These are phyloP conservation scores for Dendrobium officinale DNA, from an alignment of 106 monocot species.

Conservation along the genomic window DNA sequence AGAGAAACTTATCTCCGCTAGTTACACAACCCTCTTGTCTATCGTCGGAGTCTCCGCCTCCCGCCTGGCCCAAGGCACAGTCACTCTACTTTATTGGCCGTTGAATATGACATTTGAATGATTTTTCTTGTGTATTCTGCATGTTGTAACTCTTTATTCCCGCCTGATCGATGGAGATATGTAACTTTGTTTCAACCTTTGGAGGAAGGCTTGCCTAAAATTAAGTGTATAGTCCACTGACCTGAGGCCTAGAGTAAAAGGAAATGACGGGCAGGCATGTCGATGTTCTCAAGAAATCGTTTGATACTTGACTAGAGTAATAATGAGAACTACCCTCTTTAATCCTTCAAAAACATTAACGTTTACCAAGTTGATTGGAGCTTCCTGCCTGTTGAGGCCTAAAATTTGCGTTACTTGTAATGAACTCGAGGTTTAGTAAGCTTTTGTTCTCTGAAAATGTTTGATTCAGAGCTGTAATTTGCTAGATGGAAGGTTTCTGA, in stretches of 20 bases:
- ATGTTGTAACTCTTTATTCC: neutral
- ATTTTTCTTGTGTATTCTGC: neutral
- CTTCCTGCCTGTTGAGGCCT: neutral
- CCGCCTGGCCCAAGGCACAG: conserved; percentile 32
- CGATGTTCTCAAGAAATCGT: neutral
- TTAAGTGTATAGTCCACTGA: neutral
- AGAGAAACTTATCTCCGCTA: conserved; percentile 33
- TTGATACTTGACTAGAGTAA: neutral
- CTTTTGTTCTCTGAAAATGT: neutral
- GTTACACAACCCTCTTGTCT: conserved; percentile 31
- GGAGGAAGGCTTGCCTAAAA: neutral
- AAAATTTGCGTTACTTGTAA: neutral
- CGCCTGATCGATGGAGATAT: neutral
- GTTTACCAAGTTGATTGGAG: neutral
- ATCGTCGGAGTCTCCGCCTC: conserved; percentile 26
- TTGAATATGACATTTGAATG: neutral
- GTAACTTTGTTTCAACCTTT: neutral
- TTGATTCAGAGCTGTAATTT: neutral
- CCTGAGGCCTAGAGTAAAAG: neutral
- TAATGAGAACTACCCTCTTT: neutral
- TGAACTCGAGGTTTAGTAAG: neutral
- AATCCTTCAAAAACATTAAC: neutral
- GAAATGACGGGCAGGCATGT: neutral
- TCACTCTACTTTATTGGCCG: neutral
- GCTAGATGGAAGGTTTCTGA: neutral